Conservation (phyloP, 75 land plant genomes). For the Isoetes taiwanensis region DNA sequence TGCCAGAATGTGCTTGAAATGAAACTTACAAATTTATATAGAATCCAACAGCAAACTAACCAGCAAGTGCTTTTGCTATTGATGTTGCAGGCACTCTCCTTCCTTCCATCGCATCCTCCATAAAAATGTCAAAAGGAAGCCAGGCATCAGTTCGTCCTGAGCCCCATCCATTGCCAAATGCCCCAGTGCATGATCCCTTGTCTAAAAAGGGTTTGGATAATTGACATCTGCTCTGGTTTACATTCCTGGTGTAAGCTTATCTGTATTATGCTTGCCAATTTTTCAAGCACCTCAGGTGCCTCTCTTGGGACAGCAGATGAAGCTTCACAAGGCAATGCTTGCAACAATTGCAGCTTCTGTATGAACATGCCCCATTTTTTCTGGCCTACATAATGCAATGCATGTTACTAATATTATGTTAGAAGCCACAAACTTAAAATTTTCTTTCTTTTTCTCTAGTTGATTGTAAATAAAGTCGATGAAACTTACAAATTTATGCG, state of each 20-base stretch:
- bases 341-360: constrained; percentile 35
- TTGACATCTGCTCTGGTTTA: constrained; percentile 23
- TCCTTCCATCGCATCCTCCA: constrained; percentile 73
- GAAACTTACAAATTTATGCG: constrained; percentile 50
- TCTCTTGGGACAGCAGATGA: constrained; percentile 26
- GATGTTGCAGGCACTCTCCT: constrained; percentile 43
- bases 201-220: constrained; percentile 26
- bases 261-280: constrained; percentile 26
- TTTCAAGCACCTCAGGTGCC: constrained; percentile 32
- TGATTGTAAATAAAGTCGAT: not conserved
- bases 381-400: constrained; percentile 53
- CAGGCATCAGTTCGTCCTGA: constrained; percentile 48
- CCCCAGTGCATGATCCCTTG: constrained; percentile 26
- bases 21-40: too few relatives aligned
- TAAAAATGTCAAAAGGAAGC: constrained; percentile 75
- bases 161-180: constrained; percentile 39
- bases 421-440: too few relatives aligned
- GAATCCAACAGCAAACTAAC: constrained; percentile 27
- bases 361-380: constrained; percentile 45
- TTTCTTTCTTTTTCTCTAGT: too few relatives aligned
- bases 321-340: constrained; percentile 27
- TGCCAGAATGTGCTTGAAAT: too few relatives aligned
- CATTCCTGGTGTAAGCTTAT: constrained; percentile 29
- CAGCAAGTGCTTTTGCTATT: constrained; percentile 53
- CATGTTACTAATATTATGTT: too few relatives aligned